Conservation (phyloP, 2,329 filamentous ascomycete species). For the Aspergillus sp. region DNA sequence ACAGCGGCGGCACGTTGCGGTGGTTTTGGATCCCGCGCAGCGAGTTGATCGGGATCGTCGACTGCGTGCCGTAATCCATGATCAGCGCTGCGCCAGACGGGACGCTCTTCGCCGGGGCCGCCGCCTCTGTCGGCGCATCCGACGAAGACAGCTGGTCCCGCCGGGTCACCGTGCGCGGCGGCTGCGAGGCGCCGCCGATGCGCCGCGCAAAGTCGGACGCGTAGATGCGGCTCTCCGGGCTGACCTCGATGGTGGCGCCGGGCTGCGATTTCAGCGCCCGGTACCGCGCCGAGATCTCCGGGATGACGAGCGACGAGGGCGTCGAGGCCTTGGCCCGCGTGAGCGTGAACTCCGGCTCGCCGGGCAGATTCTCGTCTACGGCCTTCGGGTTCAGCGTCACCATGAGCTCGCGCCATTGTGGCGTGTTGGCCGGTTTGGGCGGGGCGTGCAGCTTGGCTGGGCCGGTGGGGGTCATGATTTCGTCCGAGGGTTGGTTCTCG, state of each 20-base stretch:
- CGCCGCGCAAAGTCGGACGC: slow-evolving; percentile 76
- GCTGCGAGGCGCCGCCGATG: slow-evolving; percentile 67
- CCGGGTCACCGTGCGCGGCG: slow-evolving; percentile 18
- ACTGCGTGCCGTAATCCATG: slow-evolving; percentile 84
- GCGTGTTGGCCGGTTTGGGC: slow-evolving; percentile 39
- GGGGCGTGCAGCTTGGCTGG: slow-evolving; percentile 46
- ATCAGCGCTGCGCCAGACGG: slow-evolving; percentile 89
- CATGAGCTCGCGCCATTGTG: slow-evolving; percentile 80
- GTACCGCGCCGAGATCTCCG: slow-evolving; percentile 78
- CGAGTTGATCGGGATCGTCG: slow-evolving; percentile 81
- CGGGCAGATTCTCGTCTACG: slow-evolving; percentile 48
- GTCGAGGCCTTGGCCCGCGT: slow-evolving; percentile 73
- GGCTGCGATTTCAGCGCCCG: slow-evolving; percentile 66
- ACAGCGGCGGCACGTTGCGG: slow-evolving; percentile 73
- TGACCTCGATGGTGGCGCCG: slow-evolving; percentile 80
- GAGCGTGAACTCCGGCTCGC: slow-evolving; percentile 81
- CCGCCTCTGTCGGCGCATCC: slow-evolving; percentile 6
- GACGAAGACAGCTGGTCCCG: not conserved
- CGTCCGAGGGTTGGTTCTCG: slow-evolving; percentile 47
- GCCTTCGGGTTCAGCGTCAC: slow-evolving; percentile 66
- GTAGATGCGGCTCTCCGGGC: slow-evolving; percentile 80
- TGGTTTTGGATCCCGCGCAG: slow-evolving; percentile 85
- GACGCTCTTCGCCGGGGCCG: slow-evolving; percentile 52
- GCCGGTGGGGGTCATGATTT: slow-evolving; percentile 50
- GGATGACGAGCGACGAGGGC: slow-evolving; percentile 80